These are phyloP conservation scores for Phyllostachys edulis DNA, from an alignment of 176 grass and related monocot genomes.

Conservation along the genomic window DNA sequence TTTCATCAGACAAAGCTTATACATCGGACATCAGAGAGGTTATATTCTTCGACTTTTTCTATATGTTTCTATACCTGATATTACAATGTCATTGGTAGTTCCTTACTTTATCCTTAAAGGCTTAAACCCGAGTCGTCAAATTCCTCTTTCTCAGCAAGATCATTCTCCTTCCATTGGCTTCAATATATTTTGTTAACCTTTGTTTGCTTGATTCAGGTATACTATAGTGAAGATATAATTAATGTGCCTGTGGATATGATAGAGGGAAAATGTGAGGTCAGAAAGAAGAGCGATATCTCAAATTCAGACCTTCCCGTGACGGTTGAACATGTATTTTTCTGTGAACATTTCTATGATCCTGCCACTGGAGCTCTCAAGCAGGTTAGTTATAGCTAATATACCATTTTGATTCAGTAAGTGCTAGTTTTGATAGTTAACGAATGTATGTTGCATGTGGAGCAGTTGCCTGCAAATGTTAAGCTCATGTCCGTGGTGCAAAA, in stretches of 20 bases:
- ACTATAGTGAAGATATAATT: conserved; percentile 88
- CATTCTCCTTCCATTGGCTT: conserved; percentile 19
- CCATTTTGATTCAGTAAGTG: conserved; percentile 26
- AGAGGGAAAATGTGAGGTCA: conserved; percentile 92
- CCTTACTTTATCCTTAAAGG: neutral
- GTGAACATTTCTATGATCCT: conserved; percentile 84
- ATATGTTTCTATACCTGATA: conserved; percentile 26
- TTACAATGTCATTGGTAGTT: neutral
- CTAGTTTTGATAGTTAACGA: conserved; percentile 28
- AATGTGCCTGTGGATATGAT: conserved; percentile 74
- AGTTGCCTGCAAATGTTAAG: conserved; percentile 77
- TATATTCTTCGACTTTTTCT: conserved; percentile 12
- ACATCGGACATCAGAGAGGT: conserved; percentile 96
- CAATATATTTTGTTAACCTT: conserved; percentile 37
- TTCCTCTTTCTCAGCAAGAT: conserved; percentile 21
- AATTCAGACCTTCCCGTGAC: conserved; percentile 68
- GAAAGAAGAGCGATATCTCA: conserved; percentile 69
- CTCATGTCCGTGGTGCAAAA: conserved; percentile 48
- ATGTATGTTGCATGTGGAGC: conserved; percentile 39
- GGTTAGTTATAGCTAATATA: conserved; percentile 49
- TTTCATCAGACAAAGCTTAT: conserved; percentile 86
- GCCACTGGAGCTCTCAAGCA: conserved; percentile 87
- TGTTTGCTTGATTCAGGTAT: conserved; percentile 60
- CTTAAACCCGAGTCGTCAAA: neutral
- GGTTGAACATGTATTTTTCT: conserved; percentile 91